Evolutionary conservation across 1,139 yeast genomes (phyloP).

Genomic region (Candida buenavistaensis): DNA sequence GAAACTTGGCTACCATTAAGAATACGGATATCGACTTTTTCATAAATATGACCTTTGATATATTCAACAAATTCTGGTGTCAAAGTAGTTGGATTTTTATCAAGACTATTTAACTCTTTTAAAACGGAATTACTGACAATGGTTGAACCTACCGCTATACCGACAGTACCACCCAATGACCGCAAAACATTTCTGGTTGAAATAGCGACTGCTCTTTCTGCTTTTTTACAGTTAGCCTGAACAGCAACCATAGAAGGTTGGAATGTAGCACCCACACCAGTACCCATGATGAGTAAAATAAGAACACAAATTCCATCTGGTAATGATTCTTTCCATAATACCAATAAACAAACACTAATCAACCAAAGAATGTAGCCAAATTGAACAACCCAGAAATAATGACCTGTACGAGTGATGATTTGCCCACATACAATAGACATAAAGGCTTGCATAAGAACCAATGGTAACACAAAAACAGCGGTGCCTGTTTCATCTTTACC

Average conservation of each 20-base stretch:
- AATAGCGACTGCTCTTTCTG: slow-evolving; percentile 58
- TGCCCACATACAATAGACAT: slow-evolving; percentile 45
- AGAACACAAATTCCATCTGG: slow-evolving; percentile 34
- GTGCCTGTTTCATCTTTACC: slow-evolving; percentile 38
- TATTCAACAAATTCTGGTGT: slow-evolving; percentile 17
- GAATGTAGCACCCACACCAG: slow-evolving; percentile 37
- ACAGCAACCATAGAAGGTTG: slow-evolving; percentile 52
- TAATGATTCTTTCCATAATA: slow-evolving; percentile 32
- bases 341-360: slow-evolving; percentile 37
- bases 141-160: slow-evolving; percentile 28
- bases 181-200: slow-evolving; percentile 54
- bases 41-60: slow-evolving; percentile 20
- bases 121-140: slow-evolving; percentile 23
- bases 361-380: slow-evolving; percentile 47
- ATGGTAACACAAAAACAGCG: slow-evolving; percentile 41
- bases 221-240: slow-evolving; percentile 50
- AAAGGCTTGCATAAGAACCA: slow-evolving; percentile 42
- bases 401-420: slow-evolving; percentile 41
- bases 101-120: slow-evolving; percentile 11
- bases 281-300: slow-evolving; percentile 43
- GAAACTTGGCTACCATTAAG: slow-evolving; percentile 22
- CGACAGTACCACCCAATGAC: slow-evolving; percentile 54
- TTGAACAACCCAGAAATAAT: slow-evolving; percentile 41
- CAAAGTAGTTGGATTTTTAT: slow-evolving; percentile 7
- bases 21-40: slow-evolving; percentile 16